These are phyloP conservation scores for Citrus reticulata DNA, from an alignment of 345 rosid genomes.

Conservation along the genomic window DNA sequence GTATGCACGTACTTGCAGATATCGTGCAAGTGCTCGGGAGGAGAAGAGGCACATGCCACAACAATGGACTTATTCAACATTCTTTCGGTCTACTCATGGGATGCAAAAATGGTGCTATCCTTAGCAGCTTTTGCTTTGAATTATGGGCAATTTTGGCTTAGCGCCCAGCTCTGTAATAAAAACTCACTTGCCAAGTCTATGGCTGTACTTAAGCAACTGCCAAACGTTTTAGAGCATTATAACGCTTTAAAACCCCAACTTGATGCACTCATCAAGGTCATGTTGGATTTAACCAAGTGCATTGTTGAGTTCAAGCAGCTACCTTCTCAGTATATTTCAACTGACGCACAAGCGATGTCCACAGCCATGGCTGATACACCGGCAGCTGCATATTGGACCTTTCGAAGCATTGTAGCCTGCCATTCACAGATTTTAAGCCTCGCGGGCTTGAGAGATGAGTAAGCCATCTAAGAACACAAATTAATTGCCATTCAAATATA, in stretches of 20 bases:
- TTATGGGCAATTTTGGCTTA: constrained; percentile 45
- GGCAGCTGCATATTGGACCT: constrained; percentile 49
- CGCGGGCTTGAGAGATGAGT: constrained; percentile 43
- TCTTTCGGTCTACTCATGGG: constrained; percentile 43
- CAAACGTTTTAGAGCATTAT: constrained; percentile 27
- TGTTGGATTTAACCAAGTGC: constrained; percentile 54
- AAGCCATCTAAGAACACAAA: background rate
- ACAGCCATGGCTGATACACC: constrained; percentile 43
- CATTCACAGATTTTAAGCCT: constrained; percentile 35
- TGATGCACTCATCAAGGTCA: constrained; percentile 46
- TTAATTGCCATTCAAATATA: background rate
- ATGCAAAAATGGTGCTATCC: constrained; percentile 44
- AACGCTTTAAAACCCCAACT: constrained; percentile 26
- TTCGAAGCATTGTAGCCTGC: constrained; percentile 48
- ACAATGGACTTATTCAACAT: constrained; percentile 36
- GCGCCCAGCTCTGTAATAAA: constrained; percentile 21
- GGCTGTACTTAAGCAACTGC: constrained; percentile 45
- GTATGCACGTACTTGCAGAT: constrained; percentile 15
- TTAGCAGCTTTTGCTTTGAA: constrained; percentile 46
- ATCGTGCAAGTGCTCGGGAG: constrained; percentile 47
- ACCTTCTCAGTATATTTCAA: constrained; percentile 38
- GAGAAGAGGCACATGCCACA: constrained; percentile 40
- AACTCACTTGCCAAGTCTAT: constrained; percentile 39
- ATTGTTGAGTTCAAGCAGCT: constrained; percentile 42
- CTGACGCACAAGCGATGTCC: constrained; percentile 30